Base-by-base conservation (phyloP, 345 rosid genomes). In the Populus deltoides region DNA sequence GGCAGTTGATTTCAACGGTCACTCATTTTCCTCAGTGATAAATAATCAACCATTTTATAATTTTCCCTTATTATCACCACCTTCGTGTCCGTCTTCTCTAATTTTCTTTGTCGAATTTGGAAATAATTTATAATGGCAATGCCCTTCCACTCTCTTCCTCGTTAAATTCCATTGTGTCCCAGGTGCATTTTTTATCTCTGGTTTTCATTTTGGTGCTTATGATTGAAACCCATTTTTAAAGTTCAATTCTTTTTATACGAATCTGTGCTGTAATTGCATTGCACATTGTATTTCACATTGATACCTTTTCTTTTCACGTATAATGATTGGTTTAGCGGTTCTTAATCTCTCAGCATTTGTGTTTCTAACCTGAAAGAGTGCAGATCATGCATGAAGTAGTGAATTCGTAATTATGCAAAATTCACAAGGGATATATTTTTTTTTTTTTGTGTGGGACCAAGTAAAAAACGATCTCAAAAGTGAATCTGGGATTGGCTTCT, bases 1-100 rank as follows among this genome's bases (percentile, higher is more conserved):
- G 57, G 79, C 83, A 47, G 81, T 77, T 77, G 49, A 77, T 81
- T 69, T 78, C 75, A 83, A 83, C 83, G 85, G 85, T 77, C 81
- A 53, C 31, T 74, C 73, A 12, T 71, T 74, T 79, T 77, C 66
- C 55, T 5, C 62, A 45, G 57, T 65, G 13, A 41, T 41, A 2
- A 70, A 73, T 11, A 20, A 38, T 55, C 79, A 66, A 47, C 39
- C 38, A 61, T 41, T 4, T 47, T 73, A 11, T 31, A 11, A 35
- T 8, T 53, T 38, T 69, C n/a, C 36, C 35, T 67, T 33, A 10
- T 12, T 36, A 5, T 24, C 33, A n/a, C 41, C 63, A 9, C 39
- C 55, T 27, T 36, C 38, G 25, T 8, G 45, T 20, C 12, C 18
- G 49, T 68, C 29, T 31, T 39, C 16, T 27, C 36, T 39, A 27